phyloP scores from a whole-genome alignment of 495 filamentous ascomycete genomes.

The Aspergillus coremiiformis region DNA sequence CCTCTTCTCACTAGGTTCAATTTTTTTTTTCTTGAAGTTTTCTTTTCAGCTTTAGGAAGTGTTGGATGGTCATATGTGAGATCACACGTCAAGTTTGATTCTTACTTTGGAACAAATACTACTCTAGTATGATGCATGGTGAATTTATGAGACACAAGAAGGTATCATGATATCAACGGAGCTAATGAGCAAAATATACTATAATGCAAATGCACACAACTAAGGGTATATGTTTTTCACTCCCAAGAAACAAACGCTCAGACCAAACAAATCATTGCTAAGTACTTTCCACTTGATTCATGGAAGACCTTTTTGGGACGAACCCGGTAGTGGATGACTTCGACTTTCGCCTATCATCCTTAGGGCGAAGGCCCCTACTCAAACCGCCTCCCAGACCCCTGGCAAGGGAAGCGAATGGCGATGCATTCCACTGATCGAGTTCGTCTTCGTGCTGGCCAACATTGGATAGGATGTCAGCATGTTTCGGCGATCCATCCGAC shows the following conservation, averaged over 20 bases:
- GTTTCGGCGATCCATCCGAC: constrained; percentile 8
- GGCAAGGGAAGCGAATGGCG: constrained; percentile 42
- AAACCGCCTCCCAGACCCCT: constrained; percentile 39
- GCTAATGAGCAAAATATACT: background rate
- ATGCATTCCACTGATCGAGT: constrained; percentile 35
- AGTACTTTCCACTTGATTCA: constrained; percentile 21
- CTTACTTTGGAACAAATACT: background rate
- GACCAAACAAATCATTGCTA: background rate
- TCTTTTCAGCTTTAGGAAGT: background rate
- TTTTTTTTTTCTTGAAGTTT: background rate
- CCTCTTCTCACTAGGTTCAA: background rate
- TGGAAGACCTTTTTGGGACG: constrained; percentile 17
- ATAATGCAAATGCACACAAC: background rate
- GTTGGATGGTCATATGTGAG: background rate
- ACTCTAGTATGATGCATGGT: too few species aligned
- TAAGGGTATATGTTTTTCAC: background rate
- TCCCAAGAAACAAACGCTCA: background rate
- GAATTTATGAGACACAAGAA: background rate
- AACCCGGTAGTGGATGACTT: constrained; percentile 11
- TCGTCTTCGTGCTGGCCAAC: constrained; percentile 28
- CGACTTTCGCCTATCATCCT: constrained; percentile 24
- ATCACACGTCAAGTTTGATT: background rate
- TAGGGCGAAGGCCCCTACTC: constrained; percentile 31
- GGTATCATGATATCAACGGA: background rate
- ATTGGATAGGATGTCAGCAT: constrained; percentile 5